These are phyloP conservation scores for Schizophyllum commune DNA, from an alignment of 1,284 basidiomycete species.

Conservation along the genomic window DNA sequence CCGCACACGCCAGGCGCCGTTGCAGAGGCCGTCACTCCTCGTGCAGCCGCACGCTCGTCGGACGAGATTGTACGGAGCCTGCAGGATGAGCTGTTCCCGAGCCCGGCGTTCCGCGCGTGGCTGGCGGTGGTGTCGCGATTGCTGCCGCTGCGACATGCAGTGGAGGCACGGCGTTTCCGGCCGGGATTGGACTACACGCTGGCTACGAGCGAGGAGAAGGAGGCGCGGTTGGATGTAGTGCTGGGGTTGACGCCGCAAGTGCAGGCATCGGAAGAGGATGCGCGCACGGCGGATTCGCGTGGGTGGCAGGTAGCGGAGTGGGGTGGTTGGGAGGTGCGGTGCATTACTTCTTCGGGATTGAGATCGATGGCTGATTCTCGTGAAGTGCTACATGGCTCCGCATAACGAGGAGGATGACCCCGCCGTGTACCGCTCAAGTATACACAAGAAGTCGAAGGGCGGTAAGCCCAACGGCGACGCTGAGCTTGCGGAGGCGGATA, in stretches of 20 bases:
- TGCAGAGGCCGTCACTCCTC: constrained; percentile 36
- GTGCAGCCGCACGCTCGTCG: constrained; percentile 42
- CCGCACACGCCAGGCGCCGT: constrained; percentile 24
- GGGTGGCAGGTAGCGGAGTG: constrained; percentile 77
- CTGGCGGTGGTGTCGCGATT: constrained; percentile 75
- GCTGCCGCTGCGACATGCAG: constrained; percentile 66
- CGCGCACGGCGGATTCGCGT: constrained; percentile 24
- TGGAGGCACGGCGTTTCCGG: constrained; percentile 82
- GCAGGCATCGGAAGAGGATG: constrained; percentile 27
- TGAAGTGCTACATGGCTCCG: constrained; percentile 87
- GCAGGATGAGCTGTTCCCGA: constrained; percentile 73
- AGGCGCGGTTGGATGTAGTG: constrained; percentile 81
- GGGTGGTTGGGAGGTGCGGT: constrained; percentile 87
- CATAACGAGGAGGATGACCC: constrained; percentile 93
- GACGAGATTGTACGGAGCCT: constrained; percentile 56
- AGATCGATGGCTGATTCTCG: constrained; percentile 2
- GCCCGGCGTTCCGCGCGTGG: constrained; percentile 86
- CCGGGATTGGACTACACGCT: constrained; percentile 95
- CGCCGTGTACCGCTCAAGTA: constrained; percentile 80
- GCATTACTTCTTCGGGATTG: constrained; percentile 5
- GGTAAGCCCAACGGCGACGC: not conserved
- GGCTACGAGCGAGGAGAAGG: constrained; percentile 81
- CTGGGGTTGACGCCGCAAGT: constrained; percentile 84
- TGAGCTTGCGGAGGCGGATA: constrained; percentile 10
- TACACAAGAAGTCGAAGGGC: constrained; percentile 33